Conservation (phyloP, 2,329 filamentous ascomycete species). For the Alternaria angustiovoidea region DNA sequence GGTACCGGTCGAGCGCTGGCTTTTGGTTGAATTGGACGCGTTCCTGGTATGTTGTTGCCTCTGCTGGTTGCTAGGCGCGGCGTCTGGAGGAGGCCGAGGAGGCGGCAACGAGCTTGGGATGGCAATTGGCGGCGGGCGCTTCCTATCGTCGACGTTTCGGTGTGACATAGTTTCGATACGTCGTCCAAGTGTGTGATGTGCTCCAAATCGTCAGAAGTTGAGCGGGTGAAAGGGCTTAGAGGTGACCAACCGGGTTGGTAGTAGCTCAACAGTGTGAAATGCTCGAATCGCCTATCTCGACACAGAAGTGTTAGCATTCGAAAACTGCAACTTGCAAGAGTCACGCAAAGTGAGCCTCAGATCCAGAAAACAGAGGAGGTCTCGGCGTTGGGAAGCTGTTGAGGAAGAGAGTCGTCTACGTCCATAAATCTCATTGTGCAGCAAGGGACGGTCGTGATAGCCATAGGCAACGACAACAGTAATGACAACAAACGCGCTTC, state of each 20-base stretch:
- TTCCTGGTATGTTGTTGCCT: constrained; percentile 14
- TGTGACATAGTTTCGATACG: constrained; percentile 24
- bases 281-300: background rate
- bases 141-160: constrained; percentile 26
- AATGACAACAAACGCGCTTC: constrained; percentile 28
- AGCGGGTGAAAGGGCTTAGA: background rate
- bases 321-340: background rate
- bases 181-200: background rate
- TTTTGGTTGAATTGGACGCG: constrained; percentile 14
- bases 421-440: constrained; percentile 2
- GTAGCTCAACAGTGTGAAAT: constrained; percentile 1
- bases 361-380: background rate
- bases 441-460: constrained; percentile 6
- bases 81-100: constrained; percentile 18
- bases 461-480: constrained; percentile 24
- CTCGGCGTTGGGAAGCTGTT: background rate
- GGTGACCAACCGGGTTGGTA: background rate
- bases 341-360: background rate
- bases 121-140: constrained; percentile 37
- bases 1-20: constrained; percentile 7
- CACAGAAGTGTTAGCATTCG: background rate
- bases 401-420: background rate
- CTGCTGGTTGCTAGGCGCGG: constrained; percentile 23
- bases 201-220: constrained; percentile 2
- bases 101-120: constrained; percentile 23